Evolutionary conservation across 495 filamentous ascomycete species (phyloP), one percentile per base, ranked within the genome.

Genomic region (Darksidea phi): DNA sequence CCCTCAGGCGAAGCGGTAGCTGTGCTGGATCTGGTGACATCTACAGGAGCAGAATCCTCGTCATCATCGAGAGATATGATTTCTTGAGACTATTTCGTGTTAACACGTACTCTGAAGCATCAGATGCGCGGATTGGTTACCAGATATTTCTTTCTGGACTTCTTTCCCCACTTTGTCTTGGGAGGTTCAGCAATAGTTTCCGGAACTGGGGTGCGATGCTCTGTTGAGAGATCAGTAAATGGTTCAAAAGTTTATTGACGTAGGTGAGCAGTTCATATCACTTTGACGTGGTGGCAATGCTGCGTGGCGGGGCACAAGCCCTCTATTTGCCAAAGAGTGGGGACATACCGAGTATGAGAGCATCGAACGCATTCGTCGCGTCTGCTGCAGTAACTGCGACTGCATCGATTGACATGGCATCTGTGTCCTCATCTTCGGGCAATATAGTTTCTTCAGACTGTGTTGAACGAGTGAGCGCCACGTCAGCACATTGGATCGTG

Each of bases 21-120:
- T 8, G 49, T 37, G 21, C 17, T 7, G 12, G 46, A 21, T 2
- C 4, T 48, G 18, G 54, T 21, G n/a, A 37, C 41, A 17, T 48
- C 26, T 7, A 41, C 36, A 48, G 46, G 24, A 48, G 46, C 46
- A 48, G 41, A 20, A 43, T 43, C 41, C 13, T 43, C 41, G 41
- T 43, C 41, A 13, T 43, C 41, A 15, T 43, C 41, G 15, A 43
- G 41, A 3, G 41, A 2, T 18, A 48, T 18, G 23, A 25, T 48
- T 48, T 15, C 41, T 43, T 43, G 15, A 43, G 41, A 43, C 41
- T 43, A 6, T 15, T 6, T 6, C 4, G 6, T n/a, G 41, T 43
- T 13, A 32, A 32, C 28, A 32, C 28, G 28, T n/a, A 32, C 4
- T 10, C 28, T 32, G 28, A 32, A 4, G 28, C 13, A n/a, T n/a